Conservation (phyloP, 2,329 filamentous ascomycete species). For the Cryphonectria carpinicola region DNA sequence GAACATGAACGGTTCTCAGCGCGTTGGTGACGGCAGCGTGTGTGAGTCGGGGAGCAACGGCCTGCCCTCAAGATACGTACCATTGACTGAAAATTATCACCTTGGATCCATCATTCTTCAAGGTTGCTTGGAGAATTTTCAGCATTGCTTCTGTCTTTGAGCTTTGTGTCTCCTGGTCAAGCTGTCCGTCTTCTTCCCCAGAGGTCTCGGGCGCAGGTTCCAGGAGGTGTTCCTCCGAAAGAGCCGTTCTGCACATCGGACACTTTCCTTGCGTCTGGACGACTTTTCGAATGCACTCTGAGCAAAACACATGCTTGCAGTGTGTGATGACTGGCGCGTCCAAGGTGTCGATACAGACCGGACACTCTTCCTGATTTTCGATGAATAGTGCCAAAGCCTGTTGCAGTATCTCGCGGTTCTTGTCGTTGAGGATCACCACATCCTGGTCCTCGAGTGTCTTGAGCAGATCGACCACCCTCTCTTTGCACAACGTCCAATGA, state of each 20-base stretch:
- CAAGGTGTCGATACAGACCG: conserved; percentile 77
- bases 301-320: conserved; percentile 82
- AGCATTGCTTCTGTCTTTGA: conserved; percentile 83
- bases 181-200: conserved; percentile 50
- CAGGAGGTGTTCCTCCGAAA: conserved; percentile 63
- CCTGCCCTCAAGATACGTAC: conserved; percentile 35
- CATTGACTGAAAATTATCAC: conserved; percentile 78
- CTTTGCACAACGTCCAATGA: conserved; percentile 81
- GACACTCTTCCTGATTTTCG: conserved; percentile 81
- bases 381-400: conserved; percentile 76
- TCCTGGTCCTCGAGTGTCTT: conserved; percentile 69
- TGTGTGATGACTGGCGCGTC: conserved; percentile 79
- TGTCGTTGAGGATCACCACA: conserved; percentile 69
- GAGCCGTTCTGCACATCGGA: conserved; percentile 77
- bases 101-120: conserved; percentile 66
- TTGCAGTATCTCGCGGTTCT: conserved; percentile 74
- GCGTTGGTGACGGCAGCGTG: background rate
- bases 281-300: conserved; percentile 72
- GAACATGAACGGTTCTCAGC: background rate
- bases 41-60: no score
- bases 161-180: conserved; percentile 69
- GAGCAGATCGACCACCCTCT: conserved; percentile 74
- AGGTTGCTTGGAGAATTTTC: conserved; percentile 72
- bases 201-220: conserved; percentile 65
- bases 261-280: conserved; percentile 79